phyloP scores from a whole-genome alignment of 2,329 filamentous ascomycete species.

The Verticillium isaacii region DNA sequence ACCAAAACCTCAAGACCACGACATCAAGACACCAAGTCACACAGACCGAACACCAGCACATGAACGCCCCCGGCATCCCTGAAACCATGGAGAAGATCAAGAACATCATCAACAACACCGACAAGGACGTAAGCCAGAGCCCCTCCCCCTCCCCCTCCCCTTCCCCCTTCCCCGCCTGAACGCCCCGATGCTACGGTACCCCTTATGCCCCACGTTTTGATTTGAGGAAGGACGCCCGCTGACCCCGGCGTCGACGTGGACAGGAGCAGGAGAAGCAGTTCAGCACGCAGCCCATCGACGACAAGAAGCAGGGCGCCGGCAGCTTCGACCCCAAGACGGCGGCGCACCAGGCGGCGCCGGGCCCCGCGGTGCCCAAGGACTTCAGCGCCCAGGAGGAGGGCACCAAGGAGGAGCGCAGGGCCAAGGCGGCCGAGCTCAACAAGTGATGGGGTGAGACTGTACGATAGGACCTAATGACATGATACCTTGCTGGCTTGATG shows the following conservation, averaged over 20 bases:
- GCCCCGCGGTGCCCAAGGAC: slow-evolving; percentile 50
- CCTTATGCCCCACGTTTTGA: too few species aligned
- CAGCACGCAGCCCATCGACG: slow-evolving; percentile 39
- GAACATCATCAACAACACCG: slow-evolving; percentile 14
- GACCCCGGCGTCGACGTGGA: slow-evolving; percentile 3
- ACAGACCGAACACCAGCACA: neutral
- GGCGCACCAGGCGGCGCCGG: slow-evolving; percentile 50
- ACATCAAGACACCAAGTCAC: slow-evolving; percentile 1
- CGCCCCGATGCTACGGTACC: neutral
- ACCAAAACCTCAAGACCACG: neutral
- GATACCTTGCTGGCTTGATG: too few species aligned
- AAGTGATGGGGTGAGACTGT: slow-evolving; percentile 26
- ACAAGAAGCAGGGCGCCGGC: slow-evolving; percentile 19
- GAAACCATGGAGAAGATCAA: slow-evolving; percentile 13
- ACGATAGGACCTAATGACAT: neutral
- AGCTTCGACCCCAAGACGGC: slow-evolving; percentile 41
- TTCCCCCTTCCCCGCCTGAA: neutral
- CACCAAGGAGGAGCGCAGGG: slow-evolving; percentile 63
- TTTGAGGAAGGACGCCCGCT: neutral
- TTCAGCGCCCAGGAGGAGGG: slow-evolving; percentile 52
- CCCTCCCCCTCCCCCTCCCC: too few species aligned
- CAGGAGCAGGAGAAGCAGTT: slow-evolving; percentile 36
- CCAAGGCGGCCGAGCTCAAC: slow-evolving; percentile 62
- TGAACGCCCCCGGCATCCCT: neutral
- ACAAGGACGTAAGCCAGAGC: slow-evolving; percentile 9